Conservation (phyloP, 1,139 yeast genomes). For the Yamadazyma oceani region DNA sequence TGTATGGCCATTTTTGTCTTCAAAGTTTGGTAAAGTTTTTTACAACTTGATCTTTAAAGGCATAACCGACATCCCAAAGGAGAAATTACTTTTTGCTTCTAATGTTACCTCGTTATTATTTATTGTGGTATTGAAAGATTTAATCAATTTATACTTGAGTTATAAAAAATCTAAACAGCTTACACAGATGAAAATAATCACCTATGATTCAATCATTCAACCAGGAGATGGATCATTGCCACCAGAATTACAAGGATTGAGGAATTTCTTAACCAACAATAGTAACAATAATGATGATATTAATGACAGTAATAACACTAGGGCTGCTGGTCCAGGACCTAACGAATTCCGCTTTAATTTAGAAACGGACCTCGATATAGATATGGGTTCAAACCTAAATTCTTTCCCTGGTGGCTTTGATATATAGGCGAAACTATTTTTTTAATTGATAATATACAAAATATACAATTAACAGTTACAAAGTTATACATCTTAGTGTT, state of each 20-base stretch:
- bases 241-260: no score
- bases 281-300: no score
- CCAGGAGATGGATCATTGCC: neutral
- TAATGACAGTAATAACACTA: no score
- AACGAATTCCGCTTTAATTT: no score
- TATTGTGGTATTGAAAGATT: constrained; percentile 37
- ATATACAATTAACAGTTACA: neutral
- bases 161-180: constrained; percentile 27
- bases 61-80: constrained; percentile 17
- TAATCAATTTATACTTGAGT: constrained; percentile 30
- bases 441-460: neutral
- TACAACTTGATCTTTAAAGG: constrained; percentile 14
- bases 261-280: no score
- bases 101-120: constrained; percentile 35
- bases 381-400: no score
- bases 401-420: constrained; percentile 1
- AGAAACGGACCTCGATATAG: no score
- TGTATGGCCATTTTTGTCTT: constrained; percentile 42
- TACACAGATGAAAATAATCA: constrained; percentile 20
- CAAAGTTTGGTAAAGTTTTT: constrained; percentile 32
- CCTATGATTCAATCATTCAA: constrained; percentile 7
- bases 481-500: no score
- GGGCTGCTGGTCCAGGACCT: no score
- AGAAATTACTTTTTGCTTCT: constrained; percentile 28
- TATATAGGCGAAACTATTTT: neutral